These are phyloP conservation scores for Scedosporium aurantiacum DNA, from an alignment of 2,329 filamentous ascomycete genomes.

Conservation along the genomic window DNA sequence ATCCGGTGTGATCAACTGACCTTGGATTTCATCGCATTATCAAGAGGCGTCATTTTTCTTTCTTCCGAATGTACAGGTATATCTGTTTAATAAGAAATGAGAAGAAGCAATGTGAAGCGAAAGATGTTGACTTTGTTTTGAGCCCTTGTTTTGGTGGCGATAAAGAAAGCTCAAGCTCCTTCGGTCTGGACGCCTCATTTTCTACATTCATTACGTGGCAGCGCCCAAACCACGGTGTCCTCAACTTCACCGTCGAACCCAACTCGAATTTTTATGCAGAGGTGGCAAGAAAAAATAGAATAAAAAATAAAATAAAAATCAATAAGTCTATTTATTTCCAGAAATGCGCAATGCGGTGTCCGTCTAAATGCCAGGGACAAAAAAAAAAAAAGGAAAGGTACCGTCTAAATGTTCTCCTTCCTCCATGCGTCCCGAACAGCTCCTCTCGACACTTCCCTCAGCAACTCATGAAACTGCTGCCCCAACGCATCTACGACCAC, in stretches of 20 bases:
- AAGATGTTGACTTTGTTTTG: not conserved
- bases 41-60: conserved; percentile 40
- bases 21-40: conserved; percentile 59
- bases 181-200: not conserved
- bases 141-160: not conserved
- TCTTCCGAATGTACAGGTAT: not conserved
- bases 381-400: too few relatives aligned
- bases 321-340: not conserved
- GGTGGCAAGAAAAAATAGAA: too few relatives aligned
- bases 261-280: too few relatives aligned
- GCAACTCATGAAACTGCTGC: not conserved
- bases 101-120: not conserved
- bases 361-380: not conserved
- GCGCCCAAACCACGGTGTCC: not conserved
- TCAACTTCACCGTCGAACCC: not conserved
- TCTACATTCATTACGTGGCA: not conserved
- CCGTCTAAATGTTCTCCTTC: not conserved
- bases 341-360: not conserved
- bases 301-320: not conserved
- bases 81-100: not conserved
- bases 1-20: conserved; percentile 26
- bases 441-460: conserved; percentile 1
- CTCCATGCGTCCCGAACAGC: not conserved
- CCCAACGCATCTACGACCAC: conserved; percentile 5
- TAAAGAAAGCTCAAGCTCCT: not conserved